These are phyloP conservation scores for Simplicillium aogashimaense DNA, from an alignment of 2,329 filamentous ascomycete species.

Conservation along the genomic window DNA sequence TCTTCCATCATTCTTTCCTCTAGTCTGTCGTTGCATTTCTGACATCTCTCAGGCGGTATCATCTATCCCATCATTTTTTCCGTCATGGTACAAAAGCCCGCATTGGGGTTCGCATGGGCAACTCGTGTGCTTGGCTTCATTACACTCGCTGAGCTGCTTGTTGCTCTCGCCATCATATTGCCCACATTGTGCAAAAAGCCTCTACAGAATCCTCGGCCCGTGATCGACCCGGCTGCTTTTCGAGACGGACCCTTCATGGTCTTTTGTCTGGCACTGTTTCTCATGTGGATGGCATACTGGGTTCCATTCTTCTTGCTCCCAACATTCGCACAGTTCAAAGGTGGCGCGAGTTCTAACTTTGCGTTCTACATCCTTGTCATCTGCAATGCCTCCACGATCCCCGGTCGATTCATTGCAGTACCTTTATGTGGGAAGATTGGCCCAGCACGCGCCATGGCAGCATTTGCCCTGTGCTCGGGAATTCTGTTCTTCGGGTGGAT, in stretches of 20 bases:
- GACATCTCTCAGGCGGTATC: slow-evolving; percentile 46
- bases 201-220: not conserved
- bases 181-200: not conserved
- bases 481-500: not conserved
- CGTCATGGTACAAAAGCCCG: slow-evolving; percentile 35
- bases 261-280: not conserved
- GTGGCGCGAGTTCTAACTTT: not conserved
- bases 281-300: not conserved
- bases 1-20: slow-evolving; percentile 46
- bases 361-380: not conserved
- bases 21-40: slow-evolving; percentile 42
- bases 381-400: not conserved
- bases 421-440: not conserved
- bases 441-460: not conserved
- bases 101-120: slow-evolving; percentile 49
- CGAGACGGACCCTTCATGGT: not conserved
- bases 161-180: not conserved
- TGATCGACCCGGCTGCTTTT: not conserved
- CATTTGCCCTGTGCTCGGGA: not conserved
- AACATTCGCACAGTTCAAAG: not conserved
- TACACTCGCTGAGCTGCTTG: slow-evolving; percentile 27
- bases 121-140: slow-evolving; percentile 46
- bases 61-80: slow-evolving; percentile 44
- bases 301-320: not conserved
- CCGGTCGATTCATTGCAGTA: not conserved